A percentile compares a stretch with the other conserved stretches of the same genome.
phyloP scores from a whole-genome alignment of 352 stramenopile genomes.

The Aphanomyces stellatus region DNA sequence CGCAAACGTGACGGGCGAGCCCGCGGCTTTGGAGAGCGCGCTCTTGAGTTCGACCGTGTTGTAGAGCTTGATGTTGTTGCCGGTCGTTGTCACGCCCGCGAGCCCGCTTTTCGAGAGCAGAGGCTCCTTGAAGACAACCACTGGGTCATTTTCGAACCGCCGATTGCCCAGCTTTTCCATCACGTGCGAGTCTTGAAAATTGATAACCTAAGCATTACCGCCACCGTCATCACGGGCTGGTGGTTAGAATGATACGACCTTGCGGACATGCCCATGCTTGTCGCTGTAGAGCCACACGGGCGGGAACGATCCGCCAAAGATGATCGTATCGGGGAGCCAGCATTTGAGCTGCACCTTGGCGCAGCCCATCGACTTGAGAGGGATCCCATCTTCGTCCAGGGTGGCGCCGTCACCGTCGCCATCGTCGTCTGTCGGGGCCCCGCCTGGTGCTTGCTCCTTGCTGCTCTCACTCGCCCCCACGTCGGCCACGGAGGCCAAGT shows the following conservation, averaged over 20 bases:
- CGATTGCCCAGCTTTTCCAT: constrained; percentile 50
- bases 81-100: constrained; percentile 29
- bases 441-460: too few relatives aligned
- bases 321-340: constrained; percentile 68
- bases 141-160: constrained; percentile 32
- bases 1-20: constrained; percentile 54
- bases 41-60: constrained; percentile 56
- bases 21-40: constrained; percentile 50
- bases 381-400: too few relatives aligned
- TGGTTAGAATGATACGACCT: background rate
- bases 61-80: constrained; percentile 58
- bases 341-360: constrained; percentile 8
- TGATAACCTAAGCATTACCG: constrained; percentile 30
- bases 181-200: constrained; percentile 65
- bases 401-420: background rate
- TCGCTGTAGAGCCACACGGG: constrained; percentile 68
- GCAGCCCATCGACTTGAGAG: background rate
- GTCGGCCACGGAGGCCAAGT: constrained; percentile 15
- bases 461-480: too few relatives aligned
- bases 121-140: constrained; percentile 69
- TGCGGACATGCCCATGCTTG: constrained; percentile 46
- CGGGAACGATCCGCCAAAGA: constrained; percentile 65
- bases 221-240: background rate
- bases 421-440: background rate
- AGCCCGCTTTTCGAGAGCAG: constrained; percentile 21